Evolutionary conservation across 1,284 basidiomycete genomes (phyloP).

Genomic region (Austropuccinia psidii): DNA sequence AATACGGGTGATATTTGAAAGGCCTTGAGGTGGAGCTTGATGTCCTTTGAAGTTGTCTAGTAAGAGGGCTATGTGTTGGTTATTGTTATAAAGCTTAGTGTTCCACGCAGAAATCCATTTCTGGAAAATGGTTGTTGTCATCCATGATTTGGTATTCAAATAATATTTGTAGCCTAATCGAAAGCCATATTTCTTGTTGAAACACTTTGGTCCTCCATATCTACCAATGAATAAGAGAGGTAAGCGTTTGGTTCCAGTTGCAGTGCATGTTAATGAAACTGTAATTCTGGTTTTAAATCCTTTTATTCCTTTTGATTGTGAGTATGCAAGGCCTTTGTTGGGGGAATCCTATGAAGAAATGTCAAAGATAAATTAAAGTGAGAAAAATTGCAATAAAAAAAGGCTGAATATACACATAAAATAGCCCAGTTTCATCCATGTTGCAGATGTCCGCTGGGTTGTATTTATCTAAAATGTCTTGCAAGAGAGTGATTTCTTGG

Average conservation of each 20-base stretch:
- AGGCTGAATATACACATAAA: background rate
- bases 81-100: background rate
- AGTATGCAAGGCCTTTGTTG: background rate
- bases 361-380: background rate
- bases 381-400: too few relatives aligned
- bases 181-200: background rate
- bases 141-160: background rate
- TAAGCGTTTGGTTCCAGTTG: background rate
- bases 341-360: constrained; percentile 13
- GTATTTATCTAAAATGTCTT: background rate
- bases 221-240: constrained; percentile 9
- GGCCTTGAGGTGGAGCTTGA: background rate
- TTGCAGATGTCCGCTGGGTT: background rate
- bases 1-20: background rate
- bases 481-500: background rate
- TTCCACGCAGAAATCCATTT: constrained; percentile 4
- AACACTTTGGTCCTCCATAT: background rate
- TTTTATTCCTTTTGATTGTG: background rate
- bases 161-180: constrained; percentile 1
- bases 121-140: background rate
- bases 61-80: background rate
- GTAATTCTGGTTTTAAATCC: constrained; percentile 3
- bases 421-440: background rate
- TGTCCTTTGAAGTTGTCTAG: constrained; percentile 4
- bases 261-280: background rate